Evolutionary conservation across 2,329 filamentous ascomycete genomes (phyloP).

Genomic region (Cadophora sp.): DNA sequence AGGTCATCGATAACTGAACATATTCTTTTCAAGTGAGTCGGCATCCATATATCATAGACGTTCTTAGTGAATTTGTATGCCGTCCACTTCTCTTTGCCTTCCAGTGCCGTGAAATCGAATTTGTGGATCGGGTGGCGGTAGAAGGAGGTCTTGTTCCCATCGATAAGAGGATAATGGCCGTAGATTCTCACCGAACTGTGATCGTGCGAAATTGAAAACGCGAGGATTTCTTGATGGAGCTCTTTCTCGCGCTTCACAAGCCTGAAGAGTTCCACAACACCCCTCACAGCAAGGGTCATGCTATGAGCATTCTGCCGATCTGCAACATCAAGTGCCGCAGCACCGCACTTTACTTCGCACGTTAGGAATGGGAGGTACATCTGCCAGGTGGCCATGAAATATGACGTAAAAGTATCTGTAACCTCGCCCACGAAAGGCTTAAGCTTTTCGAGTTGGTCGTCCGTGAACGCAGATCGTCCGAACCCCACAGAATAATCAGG

Average conservation of each 20-base stretch:
- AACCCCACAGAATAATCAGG: constrained; percentile 50
- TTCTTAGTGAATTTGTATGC: constrained; percentile 40
- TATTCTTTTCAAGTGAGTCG: constrained; percentile 44
- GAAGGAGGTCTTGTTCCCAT: constrained; percentile 37
- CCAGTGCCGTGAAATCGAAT: constrained; percentile 40
- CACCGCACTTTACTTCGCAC: constrained; percentile 55
- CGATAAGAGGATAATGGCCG: constrained; percentile 44
- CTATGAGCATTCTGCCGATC: constrained; percentile 48
- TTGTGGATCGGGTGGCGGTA: constrained; percentile 42
- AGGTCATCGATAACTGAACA: constrained; percentile 37
- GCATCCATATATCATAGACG: constrained; percentile 43
- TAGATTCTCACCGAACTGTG: constrained; percentile 42
- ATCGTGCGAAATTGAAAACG: constrained; percentile 47
- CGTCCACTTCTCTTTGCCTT: constrained; percentile 43
- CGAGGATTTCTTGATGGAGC: constrained; percentile 47
- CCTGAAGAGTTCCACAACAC: constrained; percentile 38
- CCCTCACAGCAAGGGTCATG: constrained; percentile 49
- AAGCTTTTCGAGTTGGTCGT: constrained; percentile 51
- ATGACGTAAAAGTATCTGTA: constrained; percentile 22
- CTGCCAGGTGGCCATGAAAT: constrained; percentile 50
- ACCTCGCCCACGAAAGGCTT: constrained; percentile 47
- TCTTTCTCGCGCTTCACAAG: constrained; percentile 29
- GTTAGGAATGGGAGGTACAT: constrained; percentile 58
- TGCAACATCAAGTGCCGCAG: constrained; percentile 46
- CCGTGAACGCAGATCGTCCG: constrained; percentile 46